Percentiles rank a stretch among this genome's conserved stretches.
These are phyloP conservation scores for Cercophora sp. DNA, from an alignment of 495 filamentous ascomycete genomes.

Conservation along the genomic window DNA sequence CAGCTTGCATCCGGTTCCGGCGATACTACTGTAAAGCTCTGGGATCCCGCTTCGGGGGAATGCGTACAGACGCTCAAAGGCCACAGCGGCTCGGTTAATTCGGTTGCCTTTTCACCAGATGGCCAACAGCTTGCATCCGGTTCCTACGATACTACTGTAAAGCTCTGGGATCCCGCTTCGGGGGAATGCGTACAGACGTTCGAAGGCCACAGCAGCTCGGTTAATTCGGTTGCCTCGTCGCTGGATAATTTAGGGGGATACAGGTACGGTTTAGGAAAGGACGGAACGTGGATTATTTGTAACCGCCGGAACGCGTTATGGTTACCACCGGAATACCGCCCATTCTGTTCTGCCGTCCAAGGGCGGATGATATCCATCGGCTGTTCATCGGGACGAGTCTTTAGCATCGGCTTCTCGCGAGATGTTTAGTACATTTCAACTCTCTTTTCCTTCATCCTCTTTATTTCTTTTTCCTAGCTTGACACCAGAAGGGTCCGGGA, in stretches of 20 bases:
- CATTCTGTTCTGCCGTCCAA: too few species aligned
- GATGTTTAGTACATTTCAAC: constrained; percentile 4
- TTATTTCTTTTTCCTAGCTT: constrained; percentile 15
- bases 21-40: constrained; percentile 33
- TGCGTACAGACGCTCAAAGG: constrained; percentile 82
- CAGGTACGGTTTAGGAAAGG: neutral
- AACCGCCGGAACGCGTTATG: neutral
- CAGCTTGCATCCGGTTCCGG: constrained; percentile 29
- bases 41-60: constrained; percentile 53
- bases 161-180: neutral
- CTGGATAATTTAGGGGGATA: neutral
- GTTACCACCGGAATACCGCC: neutral
- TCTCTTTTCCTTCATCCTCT: constrained; percentile 1
- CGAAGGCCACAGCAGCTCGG: neutral
- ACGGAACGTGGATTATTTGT: neutral
- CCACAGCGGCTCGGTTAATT: constrained; percentile 38
- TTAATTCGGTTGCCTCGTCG: neutral
- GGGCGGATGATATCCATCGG: constrained; percentile 1
- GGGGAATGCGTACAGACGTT: neutral
- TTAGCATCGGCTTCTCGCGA: neutral
- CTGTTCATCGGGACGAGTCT: neutral
- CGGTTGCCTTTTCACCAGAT: constrained; percentile 14
- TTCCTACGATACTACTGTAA: neutral
- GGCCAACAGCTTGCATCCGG: neutral
- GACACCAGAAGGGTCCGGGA: constrained; percentile 17